Percentiles rank a stretch among this genome's conserved stretches.
Conservation (phyloP, 345 rosid genomes). For the Cardamine resedifolia region DNA sequence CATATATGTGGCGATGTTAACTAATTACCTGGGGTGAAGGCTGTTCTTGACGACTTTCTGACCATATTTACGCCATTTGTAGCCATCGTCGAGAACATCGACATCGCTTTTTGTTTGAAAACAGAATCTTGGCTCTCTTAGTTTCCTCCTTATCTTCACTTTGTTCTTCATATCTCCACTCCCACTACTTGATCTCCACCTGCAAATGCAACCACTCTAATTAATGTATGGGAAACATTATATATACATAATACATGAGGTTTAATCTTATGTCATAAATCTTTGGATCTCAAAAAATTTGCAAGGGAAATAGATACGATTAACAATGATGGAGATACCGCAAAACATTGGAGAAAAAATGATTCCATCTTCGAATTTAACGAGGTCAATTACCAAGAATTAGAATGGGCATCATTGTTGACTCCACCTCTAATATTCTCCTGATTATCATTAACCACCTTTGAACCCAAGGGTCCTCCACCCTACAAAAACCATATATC, state of each 20-base stretch:
- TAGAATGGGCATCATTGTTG: slow-evolving; percentile 34
- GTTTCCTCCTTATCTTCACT: slow-evolving; percentile 80
- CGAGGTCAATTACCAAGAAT: slow-evolving; percentile 33
- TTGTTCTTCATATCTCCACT: slow-evolving; percentile 66
- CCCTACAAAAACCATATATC: slow-evolving; percentile 24
- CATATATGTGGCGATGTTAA: neutral
- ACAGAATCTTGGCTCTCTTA: slow-evolving; percentile 97
- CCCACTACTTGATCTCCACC: slow-evolving; percentile 70
- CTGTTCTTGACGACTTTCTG: slow-evolving; percentile 98
- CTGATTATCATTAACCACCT: slow-evolving; percentile 33
- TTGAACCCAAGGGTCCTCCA: slow-evolving; percentile 37
- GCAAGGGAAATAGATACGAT: neutral
- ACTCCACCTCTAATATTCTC: slow-evolving; percentile 27
- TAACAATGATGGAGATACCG: neutral
- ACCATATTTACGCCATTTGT: slow-evolving; percentile 98
- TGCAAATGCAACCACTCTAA: slow-evolving; percentile 24
- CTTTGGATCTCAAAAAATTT: neutral
- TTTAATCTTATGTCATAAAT: slow-evolving; percentile 9
- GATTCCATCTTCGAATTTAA: neutral
- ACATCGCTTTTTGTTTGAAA: slow-evolving; percentile 96
- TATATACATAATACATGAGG: neutral
- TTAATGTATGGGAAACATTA: neutral
- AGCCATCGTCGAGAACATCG: slow-evolving; percentile 96
- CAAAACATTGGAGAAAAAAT: neutral
- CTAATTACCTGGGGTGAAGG: slow-evolving; percentile 84